Percentiles rank a stretch among this genome's conserved stretches.
Conservation (phyloP, 164 flowering plant genomes). For the Tetrastigma voinierianum region DNA sequence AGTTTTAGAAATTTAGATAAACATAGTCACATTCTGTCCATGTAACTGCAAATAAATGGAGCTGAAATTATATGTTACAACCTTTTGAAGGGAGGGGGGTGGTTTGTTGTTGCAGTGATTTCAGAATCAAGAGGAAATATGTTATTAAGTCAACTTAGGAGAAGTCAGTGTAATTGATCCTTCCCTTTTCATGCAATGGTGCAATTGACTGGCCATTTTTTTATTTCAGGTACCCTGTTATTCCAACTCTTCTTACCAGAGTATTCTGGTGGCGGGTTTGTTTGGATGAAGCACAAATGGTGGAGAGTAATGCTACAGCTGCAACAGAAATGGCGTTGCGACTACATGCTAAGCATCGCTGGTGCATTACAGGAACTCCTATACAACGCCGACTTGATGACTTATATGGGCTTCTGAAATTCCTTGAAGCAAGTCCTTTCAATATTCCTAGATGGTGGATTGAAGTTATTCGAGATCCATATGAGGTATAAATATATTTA, state of each 20-base stretch:
- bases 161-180: no score
- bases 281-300: constrained; percentile 99
- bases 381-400: constrained; percentile 91
- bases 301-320: constrained; percentile 80
- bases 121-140: no score
- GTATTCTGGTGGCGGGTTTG: constrained; percentile 95
- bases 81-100: no score
- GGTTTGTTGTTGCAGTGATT: no score
- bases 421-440: constrained; percentile 75
- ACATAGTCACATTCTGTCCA: no score
- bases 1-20: no score
- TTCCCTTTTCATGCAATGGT: no score
- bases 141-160: no score
- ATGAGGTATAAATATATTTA: constrained; percentile 58
- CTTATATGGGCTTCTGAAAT: constrained; percentile 80
- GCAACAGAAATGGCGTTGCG: constrained; percentile 97
- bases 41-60: no score
- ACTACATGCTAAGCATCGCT: constrained; percentile 67
- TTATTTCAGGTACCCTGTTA: constrained; percentile 74
- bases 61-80: no score
- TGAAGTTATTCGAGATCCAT: constrained; percentile 84
- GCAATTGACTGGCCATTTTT: background rate
- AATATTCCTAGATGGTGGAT: constrained; percentile 83
- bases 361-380: constrained; percentile 99
- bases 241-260: constrained; percentile 86